A percentile compares a stretch with the other conserved stretches of the same genome.
phyloP scores from a whole-genome alignment of 768 basidiomycete genomes.

The Termitomyces sp. region DNA sequence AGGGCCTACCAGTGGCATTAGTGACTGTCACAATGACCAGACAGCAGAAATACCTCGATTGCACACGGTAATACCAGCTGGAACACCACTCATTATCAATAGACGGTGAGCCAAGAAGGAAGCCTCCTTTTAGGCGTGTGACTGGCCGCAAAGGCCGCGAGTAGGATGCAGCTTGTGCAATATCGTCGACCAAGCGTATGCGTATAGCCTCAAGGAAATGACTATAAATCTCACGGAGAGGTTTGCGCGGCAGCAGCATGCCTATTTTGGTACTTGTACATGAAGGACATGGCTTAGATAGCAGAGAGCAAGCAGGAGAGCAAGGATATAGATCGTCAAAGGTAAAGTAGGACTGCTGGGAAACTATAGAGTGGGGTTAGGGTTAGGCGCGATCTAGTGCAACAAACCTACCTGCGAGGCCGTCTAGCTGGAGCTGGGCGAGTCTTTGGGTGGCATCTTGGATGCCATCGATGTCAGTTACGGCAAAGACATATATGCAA shows the following conservation, averaged over 20 bases:
- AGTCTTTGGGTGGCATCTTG: slow-evolving; percentile 27
- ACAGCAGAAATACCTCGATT: slow-evolving; percentile 32
- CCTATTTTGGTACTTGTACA: slow-evolving; percentile 23
- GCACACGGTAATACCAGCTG: slow-evolving; percentile 56
- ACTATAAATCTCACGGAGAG: slow-evolving; percentile 34
- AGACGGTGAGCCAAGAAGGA: slow-evolving; percentile 46
- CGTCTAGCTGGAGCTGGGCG: slow-evolving; percentile 37
- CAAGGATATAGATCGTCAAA: slow-evolving; percentile 48
- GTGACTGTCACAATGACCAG: not conserved
- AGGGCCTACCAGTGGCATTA: slow-evolving; percentile 35
- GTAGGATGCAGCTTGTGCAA: slow-evolving; percentile 36
- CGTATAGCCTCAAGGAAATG: slow-evolving; percentile 66
- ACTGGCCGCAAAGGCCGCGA: slow-evolving; percentile 28
- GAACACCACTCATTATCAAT: slow-evolving; percentile 52
- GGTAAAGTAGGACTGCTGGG: slow-evolving; percentile 38
- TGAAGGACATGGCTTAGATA: slow-evolving; percentile 28
- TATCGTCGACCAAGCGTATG: slow-evolving; percentile 43
- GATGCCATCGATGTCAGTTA: slow-evolving; percentile 30
- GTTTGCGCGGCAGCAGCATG: slow-evolving; percentile 33
- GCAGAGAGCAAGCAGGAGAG: slow-evolving; percentile 38
- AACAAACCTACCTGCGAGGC: slow-evolving; percentile 42
- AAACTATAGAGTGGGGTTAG: slow-evolving; percentile 29
- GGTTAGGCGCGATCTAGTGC: slow-evolving; percentile 8
- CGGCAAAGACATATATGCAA: slow-evolving; percentile 53
- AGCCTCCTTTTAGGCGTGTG: slow-evolving; percentile 53